Base-by-base conservation (phyloP, 2,329 filamentous ascomycete genomes). In the Pseudocercospora vitis region DNA sequence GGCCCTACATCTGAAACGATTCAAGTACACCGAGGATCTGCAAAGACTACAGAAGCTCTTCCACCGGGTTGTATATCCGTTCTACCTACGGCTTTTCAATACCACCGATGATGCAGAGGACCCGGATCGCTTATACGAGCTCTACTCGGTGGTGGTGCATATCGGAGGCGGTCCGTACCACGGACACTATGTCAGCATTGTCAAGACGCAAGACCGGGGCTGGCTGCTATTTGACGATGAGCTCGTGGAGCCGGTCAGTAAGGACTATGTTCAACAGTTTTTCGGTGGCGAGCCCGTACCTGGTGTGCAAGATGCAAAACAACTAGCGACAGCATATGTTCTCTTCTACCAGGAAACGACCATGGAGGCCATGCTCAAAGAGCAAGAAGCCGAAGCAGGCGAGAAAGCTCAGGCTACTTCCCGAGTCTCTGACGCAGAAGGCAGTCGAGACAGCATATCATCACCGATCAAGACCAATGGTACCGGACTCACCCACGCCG, bases 221-320 rank as follows among this genome's bases (percentile, higher is more conserved):
- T 99, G 94, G 94, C 76, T 99, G 35, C 76, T 99, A 4, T 99
- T 99, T 64, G 94, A 99, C 64, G 94, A 99, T 66, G 94, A 99
- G 74, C 91, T 97, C 84, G 94, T 99, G 3, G 94, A 99, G 70
- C 94, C 94, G 0, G 94, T 99, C 4, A 91, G 96, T 71, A 96
- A 96, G 72, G 86, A 88, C 68, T 99, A 95, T 67, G 94, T 99
- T 31, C 84, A 87, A 61, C 96, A 96, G 70, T 99, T 99, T 74
- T 99, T 99, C 65, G 94, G 94, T 12, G 94, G 96, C 69, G 90
- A 88, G 66, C 68, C 68, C 4, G 58, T 68, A 24, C 67, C 68
- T 12, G 67, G 69, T 12, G 51, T 64, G 1, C 67, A 77, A 48
- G 74, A 76, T 44, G 91, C 90, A 2, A 68, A 64, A 50, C 69